Evolutionary conservation across 2,329 filamentous ascomycete genomes (phyloP).

Genomic region (Esteya vermicola): DNA sequence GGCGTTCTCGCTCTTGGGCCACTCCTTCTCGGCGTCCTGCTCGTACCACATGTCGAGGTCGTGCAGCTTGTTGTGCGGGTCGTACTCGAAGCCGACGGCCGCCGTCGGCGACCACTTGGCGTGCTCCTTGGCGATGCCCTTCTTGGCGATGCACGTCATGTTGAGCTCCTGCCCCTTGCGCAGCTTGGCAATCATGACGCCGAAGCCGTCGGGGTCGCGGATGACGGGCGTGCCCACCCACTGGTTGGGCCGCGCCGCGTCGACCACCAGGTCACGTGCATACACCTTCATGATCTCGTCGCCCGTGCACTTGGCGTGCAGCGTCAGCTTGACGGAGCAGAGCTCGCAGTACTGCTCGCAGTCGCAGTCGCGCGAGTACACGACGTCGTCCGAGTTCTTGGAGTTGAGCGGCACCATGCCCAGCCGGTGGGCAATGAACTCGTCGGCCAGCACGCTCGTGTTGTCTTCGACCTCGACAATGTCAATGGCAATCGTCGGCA

Average conservation of each 20-base stretch:
- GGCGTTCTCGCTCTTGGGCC: slow-evolving; percentile 73
- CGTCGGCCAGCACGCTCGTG: slow-evolving; percentile 89
- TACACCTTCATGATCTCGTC: slow-evolving; percentile 91
- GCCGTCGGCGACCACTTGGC: slow-evolving; percentile 93
- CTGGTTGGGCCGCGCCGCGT: slow-evolving; percentile 55
- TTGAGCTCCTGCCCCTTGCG: slow-evolving; percentile 80
- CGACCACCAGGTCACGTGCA: slow-evolving; percentile 71
- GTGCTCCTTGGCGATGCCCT: slow-evolving; percentile 97
- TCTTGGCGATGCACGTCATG: slow-evolving; percentile 87
- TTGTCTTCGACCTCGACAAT: slow-evolving; percentile 87
- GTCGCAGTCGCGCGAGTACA: slow-evolving; percentile 88
- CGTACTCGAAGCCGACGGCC: slow-evolving; percentile 93
- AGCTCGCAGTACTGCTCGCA: slow-evolving; percentile 91
- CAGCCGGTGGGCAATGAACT: slow-evolving; percentile 86
- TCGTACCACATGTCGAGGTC: slow-evolving; percentile 96
- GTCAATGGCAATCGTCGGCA: slow-evolving; percentile 89
- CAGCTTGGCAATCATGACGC: slow-evolving; percentile 80
- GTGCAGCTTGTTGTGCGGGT: slow-evolving; percentile 88
- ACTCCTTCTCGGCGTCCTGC: slow-evolving; percentile 66
- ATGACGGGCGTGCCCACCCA: slow-evolving; percentile 71
- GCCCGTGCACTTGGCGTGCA: slow-evolving; percentile 73
- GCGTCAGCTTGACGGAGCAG: slow-evolving; percentile 71
- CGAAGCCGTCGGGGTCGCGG: slow-evolving; percentile 65
- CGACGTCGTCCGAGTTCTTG: slow-evolving; percentile 66
- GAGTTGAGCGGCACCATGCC: slow-evolving; percentile 81